Evolutionary conservation across 2,329 filamentous ascomycete species (phyloP).

Genomic region (Colletotrichum sp.): DNA sequence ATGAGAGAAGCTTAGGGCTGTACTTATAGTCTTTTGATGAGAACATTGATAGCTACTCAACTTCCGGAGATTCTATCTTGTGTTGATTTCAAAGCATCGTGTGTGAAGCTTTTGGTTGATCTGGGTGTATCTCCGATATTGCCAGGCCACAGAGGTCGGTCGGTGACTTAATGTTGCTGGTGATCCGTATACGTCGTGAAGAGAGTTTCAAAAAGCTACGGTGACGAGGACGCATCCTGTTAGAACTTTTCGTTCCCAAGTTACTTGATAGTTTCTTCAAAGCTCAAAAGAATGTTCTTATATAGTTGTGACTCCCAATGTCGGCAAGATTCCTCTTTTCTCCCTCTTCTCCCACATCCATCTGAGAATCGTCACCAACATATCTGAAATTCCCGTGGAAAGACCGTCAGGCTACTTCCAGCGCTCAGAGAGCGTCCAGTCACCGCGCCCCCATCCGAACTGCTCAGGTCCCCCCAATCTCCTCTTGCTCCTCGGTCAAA

Average conservation of each 20-base stretch:
- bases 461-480: neutral
- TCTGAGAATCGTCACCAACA: neutral
- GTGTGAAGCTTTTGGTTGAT: neutral
- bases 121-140: neutral
- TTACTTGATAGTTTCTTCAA: neutral
- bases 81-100: neutral
- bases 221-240: neutral
- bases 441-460: neutral
- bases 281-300: rapidly evolving
- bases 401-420: neutral
- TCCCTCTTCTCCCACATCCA: neutral
- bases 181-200: neutral
- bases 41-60: neutral
- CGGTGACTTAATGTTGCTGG: neutral
- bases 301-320: neutral
- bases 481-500: constrained; percentile 15
- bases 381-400: neutral
- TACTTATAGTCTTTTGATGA: neutral
- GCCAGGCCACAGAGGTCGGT: neutral
- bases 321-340: neutral
- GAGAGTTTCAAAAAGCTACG: neutral
- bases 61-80: neutral
- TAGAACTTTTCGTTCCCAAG: neutral
- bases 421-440: too few species aligned
- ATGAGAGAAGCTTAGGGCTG: neutral